A percentile compares a stretch with the other conserved stretches of the same genome.
Conservation (phyloP, 768 basidiomycete genomes). For the Pholiota conissans region DNA sequence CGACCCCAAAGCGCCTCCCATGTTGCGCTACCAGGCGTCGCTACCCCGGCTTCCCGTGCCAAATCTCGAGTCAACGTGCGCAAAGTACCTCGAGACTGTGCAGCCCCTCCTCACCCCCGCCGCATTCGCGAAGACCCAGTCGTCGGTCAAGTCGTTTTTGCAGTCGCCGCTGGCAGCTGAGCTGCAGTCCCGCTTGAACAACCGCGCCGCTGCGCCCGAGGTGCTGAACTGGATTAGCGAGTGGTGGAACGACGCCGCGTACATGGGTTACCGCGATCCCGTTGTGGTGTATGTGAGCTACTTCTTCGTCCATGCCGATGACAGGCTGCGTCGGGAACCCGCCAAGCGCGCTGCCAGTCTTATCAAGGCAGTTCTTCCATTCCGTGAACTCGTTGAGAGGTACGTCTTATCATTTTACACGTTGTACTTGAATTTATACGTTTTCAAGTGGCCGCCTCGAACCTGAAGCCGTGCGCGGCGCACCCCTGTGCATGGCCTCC, state of each 20-base stretch:
- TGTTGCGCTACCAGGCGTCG: conserved; percentile 74
- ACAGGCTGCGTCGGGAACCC: conserved; percentile 51
- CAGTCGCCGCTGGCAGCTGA: conserved; percentile 64
- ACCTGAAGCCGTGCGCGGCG: conserved; percentile 80
- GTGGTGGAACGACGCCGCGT: conserved; percentile 97
- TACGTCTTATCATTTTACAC: conserved; percentile 31
- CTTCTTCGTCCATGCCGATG: conserved; percentile 87
- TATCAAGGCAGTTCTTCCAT: conserved; percentile 82
- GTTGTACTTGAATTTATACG: neutral
- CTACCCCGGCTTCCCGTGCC: conserved; percentile 85
- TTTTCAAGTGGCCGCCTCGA: conserved; percentile 66
- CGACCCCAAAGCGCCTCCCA: conserved; percentile 60
- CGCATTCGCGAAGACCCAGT: conserved; percentile 59
- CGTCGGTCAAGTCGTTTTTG: conserved; percentile 67
- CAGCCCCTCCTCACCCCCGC: conserved; percentile 70
- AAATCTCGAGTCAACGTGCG: conserved; percentile 73
- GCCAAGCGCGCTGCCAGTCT: conserved; percentile 79
- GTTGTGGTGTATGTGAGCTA: conserved; percentile 94
- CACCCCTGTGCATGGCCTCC: conserved; percentile 88
- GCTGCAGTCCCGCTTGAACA: conserved; percentile 77
- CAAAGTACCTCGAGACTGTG: conserved; percentile 88
- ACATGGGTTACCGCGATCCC: conserved; percentile 86
- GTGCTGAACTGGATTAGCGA: conserved; percentile 86
- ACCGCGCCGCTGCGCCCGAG: conserved; percentile 62
- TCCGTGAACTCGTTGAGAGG: conserved; percentile 83